Conservation (phyloP, 1,284 basidiomycete genomes). For the Bjerkandera adusta region DNA sequence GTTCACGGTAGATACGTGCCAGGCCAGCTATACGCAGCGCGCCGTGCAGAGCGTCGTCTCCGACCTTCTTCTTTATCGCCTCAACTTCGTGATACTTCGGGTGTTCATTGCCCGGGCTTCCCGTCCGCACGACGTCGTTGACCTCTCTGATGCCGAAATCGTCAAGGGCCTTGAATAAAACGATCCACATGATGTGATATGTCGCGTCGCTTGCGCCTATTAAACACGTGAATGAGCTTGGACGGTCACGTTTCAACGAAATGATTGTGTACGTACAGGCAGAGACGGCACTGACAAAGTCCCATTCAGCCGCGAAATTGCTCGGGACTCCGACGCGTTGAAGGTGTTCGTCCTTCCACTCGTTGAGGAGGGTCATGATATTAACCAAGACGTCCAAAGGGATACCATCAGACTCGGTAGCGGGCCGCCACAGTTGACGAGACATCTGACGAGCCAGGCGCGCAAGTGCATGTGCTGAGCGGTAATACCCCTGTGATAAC, state of each 20-base stretch:
- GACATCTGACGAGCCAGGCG: constrained; percentile 79
- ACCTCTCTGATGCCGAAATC: constrained; percentile 81
- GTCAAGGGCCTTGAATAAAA: constrained; percentile 74
- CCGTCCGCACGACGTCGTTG: constrained; percentile 44
- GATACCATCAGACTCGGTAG: constrained; percentile 74
- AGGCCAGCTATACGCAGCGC: constrained; percentile 85
- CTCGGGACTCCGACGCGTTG: constrained; percentile 80
- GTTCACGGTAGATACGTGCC: constrained; percentile 38
- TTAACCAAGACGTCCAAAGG: constrained; percentile 58
- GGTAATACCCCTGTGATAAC: constrained; percentile 65
- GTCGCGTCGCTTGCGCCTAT: constrained; percentile 82
- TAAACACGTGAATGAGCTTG: neutral
- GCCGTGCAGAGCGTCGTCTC: constrained; percentile 79
- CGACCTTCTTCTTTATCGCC: constrained; percentile 62
- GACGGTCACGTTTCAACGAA: neutral
- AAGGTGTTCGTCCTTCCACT: constrained; percentile 79
- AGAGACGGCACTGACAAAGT: constrained; percentile 81
- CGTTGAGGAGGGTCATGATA: constrained; percentile 59
- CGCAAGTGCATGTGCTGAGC: constrained; percentile 77
- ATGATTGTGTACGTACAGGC: constrained; percentile 50
- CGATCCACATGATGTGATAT: constrained; percentile 89
- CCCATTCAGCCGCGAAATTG: constrained; percentile 83
- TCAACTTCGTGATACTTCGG: constrained; percentile 54
- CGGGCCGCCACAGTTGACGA: constrained; percentile 74
- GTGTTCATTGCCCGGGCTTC: constrained; percentile 34